A percentile compares a stretch with the other conserved stretches of the same genome.
Conservation (phyloP, 2,329 filamentous ascomycete species). For the Gremmenia infestans region DNA sequence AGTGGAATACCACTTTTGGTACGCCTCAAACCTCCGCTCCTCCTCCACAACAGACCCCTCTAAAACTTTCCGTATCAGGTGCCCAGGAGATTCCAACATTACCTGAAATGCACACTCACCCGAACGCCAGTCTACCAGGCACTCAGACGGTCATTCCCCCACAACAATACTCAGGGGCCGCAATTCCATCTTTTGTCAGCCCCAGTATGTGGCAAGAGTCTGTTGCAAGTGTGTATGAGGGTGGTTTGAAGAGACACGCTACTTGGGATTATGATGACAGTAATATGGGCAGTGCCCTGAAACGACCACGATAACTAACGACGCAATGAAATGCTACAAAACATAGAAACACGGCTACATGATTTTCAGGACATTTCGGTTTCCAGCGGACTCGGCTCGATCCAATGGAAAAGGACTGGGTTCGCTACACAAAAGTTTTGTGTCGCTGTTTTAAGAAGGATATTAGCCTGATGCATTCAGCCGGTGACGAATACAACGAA, state of each 20-base stretch:
- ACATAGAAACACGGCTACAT: not conserved
- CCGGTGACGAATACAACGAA: not conserved
- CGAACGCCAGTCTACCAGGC: constrained; percentile 41
- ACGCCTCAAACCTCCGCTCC: constrained; percentile 37
- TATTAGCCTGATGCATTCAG: constrained; percentile 6
- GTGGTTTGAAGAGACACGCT: constrained; percentile 51
- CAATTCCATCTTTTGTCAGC: constrained; percentile 57
- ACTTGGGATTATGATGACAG: constrained; percentile 44
- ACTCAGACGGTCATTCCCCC: constrained; percentile 42
- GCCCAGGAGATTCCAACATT: constrained; percentile 44
- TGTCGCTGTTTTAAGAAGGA: not conserved
- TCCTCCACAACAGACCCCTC: constrained; percentile 28
- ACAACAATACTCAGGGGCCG: constrained; percentile 48
- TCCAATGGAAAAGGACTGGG: not conserved
- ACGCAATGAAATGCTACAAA: not conserved
- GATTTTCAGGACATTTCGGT: not conserved
- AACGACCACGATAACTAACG: constrained; percentile 23
- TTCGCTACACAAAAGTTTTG: not conserved
- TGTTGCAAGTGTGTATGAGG: constrained; percentile 64
- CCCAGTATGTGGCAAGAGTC: constrained; percentile 71
- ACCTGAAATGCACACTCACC: constrained; percentile 44
- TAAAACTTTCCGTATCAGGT: constrained; percentile 32
- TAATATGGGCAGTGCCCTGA: constrained; percentile 19
- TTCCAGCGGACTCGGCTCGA: not conserved
- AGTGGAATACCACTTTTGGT: constrained; percentile 95